Evolutionary conservation across 1,139 yeast genomes (phyloP).

Genomic region (Candida sp.): DNA sequence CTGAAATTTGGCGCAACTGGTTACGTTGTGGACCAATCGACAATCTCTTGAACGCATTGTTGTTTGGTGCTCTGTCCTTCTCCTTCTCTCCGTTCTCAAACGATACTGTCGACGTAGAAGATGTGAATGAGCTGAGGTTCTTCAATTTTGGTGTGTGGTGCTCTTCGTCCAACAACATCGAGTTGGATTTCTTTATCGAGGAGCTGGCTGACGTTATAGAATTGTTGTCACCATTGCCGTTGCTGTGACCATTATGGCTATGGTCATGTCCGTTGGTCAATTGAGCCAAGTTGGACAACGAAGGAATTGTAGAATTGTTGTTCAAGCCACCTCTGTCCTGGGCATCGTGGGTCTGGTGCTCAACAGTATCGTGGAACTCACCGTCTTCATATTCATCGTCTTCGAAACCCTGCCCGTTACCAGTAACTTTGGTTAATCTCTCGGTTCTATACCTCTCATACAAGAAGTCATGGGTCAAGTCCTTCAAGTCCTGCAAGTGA

Average conservation of each 20-base stretch:
- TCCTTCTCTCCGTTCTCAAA: constrained; percentile 18
- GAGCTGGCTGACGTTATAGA: constrained; percentile 28
- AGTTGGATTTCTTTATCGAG: constrained; percentile 29
- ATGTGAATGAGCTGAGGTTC: constrained; percentile 32
- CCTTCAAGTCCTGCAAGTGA: constrained; percentile 94
- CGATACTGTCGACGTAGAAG: constrained; percentile 37
- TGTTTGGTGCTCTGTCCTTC: constrained; percentile 25
- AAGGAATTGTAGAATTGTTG: constrained; percentile 48
- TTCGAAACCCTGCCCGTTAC: constrained; percentile 25
- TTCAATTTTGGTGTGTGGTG: constrained; percentile 33
- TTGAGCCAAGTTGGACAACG: constrained; percentile 68
- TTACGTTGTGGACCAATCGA: constrained; percentile 66
- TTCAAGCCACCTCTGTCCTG: constrained; percentile 4
- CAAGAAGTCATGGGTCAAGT: constrained; percentile 87
- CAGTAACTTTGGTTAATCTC: constrained; percentile 60
- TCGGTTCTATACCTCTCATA: constrained; percentile 96
- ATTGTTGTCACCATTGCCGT: constrained; percentile 17
- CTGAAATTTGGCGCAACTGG: constrained; percentile 77
- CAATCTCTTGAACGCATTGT: constrained; percentile 55
- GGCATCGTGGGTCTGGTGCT: constrained; percentile 15
- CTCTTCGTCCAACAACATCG: constrained; percentile 42
- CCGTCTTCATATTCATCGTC: constrained; percentile 22
- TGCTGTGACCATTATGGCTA: not conserved
- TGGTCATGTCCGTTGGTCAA: constrained; percentile 33
- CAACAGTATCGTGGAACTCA: constrained; percentile 37